Conservation (phyloP, 1,284 basidiomycete species). For the Chiua sp. region DNA sequence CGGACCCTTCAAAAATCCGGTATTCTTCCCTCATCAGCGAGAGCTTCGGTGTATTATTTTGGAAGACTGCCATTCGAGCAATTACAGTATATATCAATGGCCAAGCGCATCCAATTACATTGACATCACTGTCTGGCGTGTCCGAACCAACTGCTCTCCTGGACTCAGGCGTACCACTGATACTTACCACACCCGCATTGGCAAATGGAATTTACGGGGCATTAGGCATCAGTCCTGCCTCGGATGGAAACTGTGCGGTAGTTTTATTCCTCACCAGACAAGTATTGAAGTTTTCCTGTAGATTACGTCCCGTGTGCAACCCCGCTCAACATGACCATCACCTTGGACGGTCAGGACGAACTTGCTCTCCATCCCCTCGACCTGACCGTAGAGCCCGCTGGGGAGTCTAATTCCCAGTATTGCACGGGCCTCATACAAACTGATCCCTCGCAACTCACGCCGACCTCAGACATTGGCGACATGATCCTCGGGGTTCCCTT, state of each 20-base stretch:
- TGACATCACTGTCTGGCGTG: constrained; percentile 43
- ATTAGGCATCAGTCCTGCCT: constrained; percentile 59
- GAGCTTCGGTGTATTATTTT: constrained; percentile 51
- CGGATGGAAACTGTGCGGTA: constrained; percentile 67
- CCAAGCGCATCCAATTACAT: constrained; percentile 40
- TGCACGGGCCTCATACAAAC: constrained; percentile 74
- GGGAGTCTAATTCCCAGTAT: constrained; percentile 46
- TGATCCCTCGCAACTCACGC: constrained; percentile 45
- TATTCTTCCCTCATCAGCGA: constrained; percentile 54
- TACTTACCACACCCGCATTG: constrained; percentile 61
- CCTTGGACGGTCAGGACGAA: constrained; percentile 57
- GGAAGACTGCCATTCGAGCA: constrained; percentile 60
- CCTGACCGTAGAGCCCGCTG: constrained; percentile 49
- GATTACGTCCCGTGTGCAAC: constrained; percentile 74
- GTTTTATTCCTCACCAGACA: not conserved
- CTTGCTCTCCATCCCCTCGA: constrained; percentile 75
- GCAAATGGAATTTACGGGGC: constrained; percentile 83
- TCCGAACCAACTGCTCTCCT: constrained; percentile 63
- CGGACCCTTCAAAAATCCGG: constrained; percentile 55
- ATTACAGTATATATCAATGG: constrained; percentile 67
- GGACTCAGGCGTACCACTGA: constrained; percentile 70
- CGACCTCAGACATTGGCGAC: constrained; percentile 50
- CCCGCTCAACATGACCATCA: constrained; percentile 72
- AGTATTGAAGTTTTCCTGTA: constrained; percentile 31
- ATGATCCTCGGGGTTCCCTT: constrained; percentile 79